These are phyloP conservation scores for Talaromyces sp. DNA, from an alignment of 2,329 filamentous ascomycete species.

Conservation along the genomic window DNA sequence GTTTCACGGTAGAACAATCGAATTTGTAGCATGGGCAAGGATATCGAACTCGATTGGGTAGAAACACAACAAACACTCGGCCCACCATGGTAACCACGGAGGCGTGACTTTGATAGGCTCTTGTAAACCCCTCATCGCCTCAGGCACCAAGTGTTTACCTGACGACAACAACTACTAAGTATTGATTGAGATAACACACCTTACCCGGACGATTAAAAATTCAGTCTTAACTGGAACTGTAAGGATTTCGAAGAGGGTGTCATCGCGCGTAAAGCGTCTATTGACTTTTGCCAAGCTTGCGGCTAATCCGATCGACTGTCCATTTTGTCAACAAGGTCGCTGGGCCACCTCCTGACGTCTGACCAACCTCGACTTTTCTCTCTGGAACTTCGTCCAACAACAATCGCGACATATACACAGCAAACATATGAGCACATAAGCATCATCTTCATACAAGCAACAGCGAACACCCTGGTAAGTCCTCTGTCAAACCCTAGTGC, in stretches of 20 bases:
- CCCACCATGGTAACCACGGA: neutral
- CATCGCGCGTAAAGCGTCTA: neutral
- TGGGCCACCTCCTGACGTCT: neutral
- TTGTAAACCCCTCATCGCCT: conserved; percentile 6
- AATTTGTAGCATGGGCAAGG: too few species aligned
- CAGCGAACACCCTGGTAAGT: neutral
- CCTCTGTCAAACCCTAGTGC: neutral
- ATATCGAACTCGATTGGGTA: conserved; percentile 5
- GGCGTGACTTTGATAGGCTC: neutral
- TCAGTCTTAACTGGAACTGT: neutral
- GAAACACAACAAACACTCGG: conserved; percentile 10
- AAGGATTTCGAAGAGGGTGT: neutral
- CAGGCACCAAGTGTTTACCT: neutral
- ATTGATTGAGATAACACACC: neutral
- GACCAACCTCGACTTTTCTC: neutral
- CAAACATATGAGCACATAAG: neutral
- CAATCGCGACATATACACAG: neutral
- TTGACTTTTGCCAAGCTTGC: conserved; percentile 12
- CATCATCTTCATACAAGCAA: neutral
- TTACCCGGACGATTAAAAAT: neutral
- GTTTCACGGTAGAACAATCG: too few species aligned
- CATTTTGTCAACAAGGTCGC: neutral
- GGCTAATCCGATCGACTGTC: neutral
- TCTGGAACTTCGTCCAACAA: neutral
- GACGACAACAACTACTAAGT: neutral